phyloP scores from a whole-genome alignment of 345 rosid species.

The Brassica nigra region DNA sequence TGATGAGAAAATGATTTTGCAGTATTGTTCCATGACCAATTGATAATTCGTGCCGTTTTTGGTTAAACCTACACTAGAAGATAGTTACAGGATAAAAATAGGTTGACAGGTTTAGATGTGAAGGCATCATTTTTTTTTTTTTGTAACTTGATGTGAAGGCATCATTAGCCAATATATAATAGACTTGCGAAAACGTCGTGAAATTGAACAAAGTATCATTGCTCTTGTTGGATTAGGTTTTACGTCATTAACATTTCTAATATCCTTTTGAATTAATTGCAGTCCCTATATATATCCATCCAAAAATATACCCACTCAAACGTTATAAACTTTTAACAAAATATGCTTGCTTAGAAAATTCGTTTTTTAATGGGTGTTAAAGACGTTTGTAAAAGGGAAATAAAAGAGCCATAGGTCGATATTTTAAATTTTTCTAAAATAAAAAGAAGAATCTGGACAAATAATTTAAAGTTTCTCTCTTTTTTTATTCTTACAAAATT shows the following conservation, averaged over 20 bases:
- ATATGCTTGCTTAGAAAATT: background rate
- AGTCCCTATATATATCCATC: background rate
- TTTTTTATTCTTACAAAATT: background rate
- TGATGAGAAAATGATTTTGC: background rate
- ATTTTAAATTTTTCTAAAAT: background rate
- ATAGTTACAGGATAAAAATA: background rate
- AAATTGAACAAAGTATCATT: background rate
- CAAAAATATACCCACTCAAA: conserved; percentile 12
- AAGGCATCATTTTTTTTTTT: background rate
- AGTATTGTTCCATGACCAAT: background rate
- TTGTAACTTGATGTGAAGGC: background rate
- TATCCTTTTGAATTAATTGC: background rate
- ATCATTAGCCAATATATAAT: background rate
- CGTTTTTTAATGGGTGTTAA: background rate
- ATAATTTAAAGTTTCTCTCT: background rate
- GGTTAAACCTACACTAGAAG: background rate
- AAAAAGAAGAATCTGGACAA: background rate
- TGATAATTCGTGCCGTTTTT: background rate
- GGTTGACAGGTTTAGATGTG: background rate
- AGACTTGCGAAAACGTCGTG: background rate
- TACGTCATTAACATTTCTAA: background rate
- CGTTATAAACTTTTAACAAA: background rate
- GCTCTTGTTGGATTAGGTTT: background rate
- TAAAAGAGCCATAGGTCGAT: background rate
- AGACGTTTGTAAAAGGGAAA: background rate